Base-by-base conservation (phyloP, 2,329 filamentous ascomycete genomes). In the Alternaria novae-zelandiae region DNA sequence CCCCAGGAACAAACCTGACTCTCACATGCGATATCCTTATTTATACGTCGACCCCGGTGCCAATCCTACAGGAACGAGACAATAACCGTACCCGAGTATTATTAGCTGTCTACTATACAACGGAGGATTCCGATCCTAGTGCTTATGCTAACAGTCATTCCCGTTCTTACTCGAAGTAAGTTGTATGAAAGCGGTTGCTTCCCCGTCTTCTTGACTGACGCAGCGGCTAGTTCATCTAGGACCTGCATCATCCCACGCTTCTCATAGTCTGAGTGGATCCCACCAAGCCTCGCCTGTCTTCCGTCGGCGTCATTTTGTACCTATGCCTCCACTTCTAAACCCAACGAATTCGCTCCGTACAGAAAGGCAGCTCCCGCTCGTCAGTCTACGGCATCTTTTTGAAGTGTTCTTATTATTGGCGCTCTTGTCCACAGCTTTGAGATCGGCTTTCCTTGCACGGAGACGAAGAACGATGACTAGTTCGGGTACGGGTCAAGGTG, bases 61-160 rank as follows among this genome's bases (percentile, higher is more conserved):
- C 65, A 72, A 76, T 76, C 71, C 66, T 66, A 69, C 66, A 72
- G 63, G 65, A 64, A 71, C 63, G 44, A 30, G 45, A 51, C 13
- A 50, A 46, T 59, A 64, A 60, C 41, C 58, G 65, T 62, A 70
- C 54, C 45, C 64, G 51, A 61, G 59, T 65, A 68, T 64, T 65
- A 59, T 62, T 70, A 74, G 73, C 73, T 76, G 71, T 74, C 54
- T 60, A 41, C 43, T 71, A 66, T 67, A 66, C 56, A 73, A 66
- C 69, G 74, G 70, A 54, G 59, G 65, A 67, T 61, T 46, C 61
- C 30, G 45, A 62, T 61, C 66, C 68, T 78, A 78, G 76, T 73
- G 76, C 77, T 79, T 77, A 78, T 75, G 69, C 70, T 61, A 76
- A 75, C 71, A 66, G 69, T 67, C 70, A 66, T 73, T 67, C 69